Evolutionary conservation across 2,329 filamentous ascomycete species (phyloP).

Genomic region (Phyllosticta citriasiana): DNA sequence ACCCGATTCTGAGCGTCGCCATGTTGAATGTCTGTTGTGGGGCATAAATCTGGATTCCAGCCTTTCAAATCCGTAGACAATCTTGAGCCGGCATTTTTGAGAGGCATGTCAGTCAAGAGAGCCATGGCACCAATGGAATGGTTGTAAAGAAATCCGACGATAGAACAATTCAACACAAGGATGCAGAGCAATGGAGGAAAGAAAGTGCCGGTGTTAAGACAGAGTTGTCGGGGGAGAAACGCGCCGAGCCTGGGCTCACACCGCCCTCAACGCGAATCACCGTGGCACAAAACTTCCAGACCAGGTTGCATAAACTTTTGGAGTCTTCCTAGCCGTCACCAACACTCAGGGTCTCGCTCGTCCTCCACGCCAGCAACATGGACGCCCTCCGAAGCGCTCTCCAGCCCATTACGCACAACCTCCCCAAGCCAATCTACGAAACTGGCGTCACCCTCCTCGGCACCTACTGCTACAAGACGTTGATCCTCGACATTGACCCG

Average conservation of each 20-base stretch:
- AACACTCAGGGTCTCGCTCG: neutral
- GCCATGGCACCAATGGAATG: too few species aligned
- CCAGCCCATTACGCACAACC: slow-evolving; percentile 36
- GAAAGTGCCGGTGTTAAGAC: neutral
- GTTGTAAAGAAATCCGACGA: too few species aligned
- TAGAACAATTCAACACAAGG: too few species aligned
- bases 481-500: slow-evolving; percentile 74
- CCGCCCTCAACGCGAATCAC: slow-evolving; percentile 2
- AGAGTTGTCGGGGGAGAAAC: neutral
- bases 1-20: too few species aligned
- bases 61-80: too few species aligned
- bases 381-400: slow-evolving; percentile 29
- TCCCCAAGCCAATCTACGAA: slow-evolving; percentile 28
- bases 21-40: too few species aligned
- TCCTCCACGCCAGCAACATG: neutral
- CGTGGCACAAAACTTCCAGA: neutral
- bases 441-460: slow-evolving; percentile 55
- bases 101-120: too few species aligned
- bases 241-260: neutral
- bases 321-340: neutral
- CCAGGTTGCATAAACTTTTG: neutral
- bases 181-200: neutral
- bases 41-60: too few species aligned
- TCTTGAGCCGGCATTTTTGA: too few species aligned
- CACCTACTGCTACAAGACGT: slow-evolving; percentile 69